Base-by-base conservation (phyloP, 306 rosid species). In the Gynostemma pentaphyllum region DNA sequence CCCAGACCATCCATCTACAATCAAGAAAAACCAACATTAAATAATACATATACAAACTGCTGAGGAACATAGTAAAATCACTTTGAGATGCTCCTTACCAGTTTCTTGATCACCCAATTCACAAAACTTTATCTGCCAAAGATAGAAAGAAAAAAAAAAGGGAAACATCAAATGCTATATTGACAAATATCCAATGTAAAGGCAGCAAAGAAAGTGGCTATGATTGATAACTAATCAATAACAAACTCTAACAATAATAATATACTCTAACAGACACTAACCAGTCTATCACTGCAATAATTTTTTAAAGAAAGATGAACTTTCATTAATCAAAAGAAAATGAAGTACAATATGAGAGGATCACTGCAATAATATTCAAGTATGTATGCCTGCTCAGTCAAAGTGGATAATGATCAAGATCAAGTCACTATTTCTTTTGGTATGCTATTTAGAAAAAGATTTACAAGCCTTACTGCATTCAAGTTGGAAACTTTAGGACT, bases 1-100 rank as follows among this genome's bases (percentile, higher is more conserved):
- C 70, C 61, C 76, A 7, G 96, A 82, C 87, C 89, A 83, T 62
- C 90, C 90, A 65, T 72, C 84, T 82, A 46, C 74, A 74, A 69
- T n/a, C 18, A 55, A 69, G 42, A 72, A 74, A 54, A 59, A 75
- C 34, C 52, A 45, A 21, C 42, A 62, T 74, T 52, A 78, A 67
- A 32, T 56, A n/a, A 69, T 46, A 27, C 40, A 73, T 24, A 45
- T 24, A 62, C 26, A 26, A 1, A 40, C 24, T 62, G 22, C 39
- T 41, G 6, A 23, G 23, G 12, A 45, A 15, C 15, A 40, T 14
- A 42, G 7, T 55, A 62, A 60, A 63, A 44, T 4, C 28, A 42
- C 68, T 62, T 63, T 36, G 67, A 29, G 73, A 55, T 76, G 78
- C 57, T 76, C 72, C 98, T 82, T 75, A 84, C 97, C 16, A 21